Evolutionary conservation across 345 rosid species (phyloP).

Genomic region (Populus pruinosa): DNA sequence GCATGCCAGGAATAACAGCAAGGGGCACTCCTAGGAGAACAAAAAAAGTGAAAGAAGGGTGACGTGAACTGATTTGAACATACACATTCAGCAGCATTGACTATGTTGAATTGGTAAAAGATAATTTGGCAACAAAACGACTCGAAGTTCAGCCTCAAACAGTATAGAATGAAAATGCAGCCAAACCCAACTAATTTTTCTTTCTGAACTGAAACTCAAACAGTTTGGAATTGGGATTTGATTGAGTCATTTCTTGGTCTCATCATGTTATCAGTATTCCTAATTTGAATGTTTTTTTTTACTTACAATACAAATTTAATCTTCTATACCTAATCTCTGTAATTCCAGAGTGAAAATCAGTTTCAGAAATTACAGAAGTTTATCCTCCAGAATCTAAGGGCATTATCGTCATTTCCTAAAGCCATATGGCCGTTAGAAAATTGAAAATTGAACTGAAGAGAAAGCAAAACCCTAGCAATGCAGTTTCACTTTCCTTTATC

Average conservation of each 20-base stretch:
- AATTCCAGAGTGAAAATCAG: not conserved
- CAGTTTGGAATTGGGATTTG: not conserved
- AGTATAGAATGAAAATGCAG: not conserved
- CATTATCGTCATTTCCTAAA: constrained; percentile 5
- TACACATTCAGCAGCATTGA: not conserved
- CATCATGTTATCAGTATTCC: not conserved
- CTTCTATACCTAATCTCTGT: not conserved
- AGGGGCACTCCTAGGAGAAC: not conserved
- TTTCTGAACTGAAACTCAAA: not conserved
- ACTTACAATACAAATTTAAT: not conserved
- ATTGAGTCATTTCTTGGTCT: not conserved
- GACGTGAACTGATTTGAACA: not conserved
- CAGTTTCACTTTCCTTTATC: not conserved
- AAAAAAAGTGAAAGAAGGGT: not conserved
- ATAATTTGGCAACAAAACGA: too few relatives aligned
- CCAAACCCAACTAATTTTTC: not conserved
- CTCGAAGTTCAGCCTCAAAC: not conserved
- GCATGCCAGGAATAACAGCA: not conserved
- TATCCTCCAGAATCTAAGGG: not conserved
- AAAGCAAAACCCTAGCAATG: constrained; percentile 1
- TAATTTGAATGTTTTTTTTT: not conserved
- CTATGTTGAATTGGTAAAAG: not conserved
- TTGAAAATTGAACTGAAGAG: not conserved
- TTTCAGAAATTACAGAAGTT: not conserved
- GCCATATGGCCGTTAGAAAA: constrained; percentile 4